These are phyloP conservation scores for Cupressus sempervirens DNA, from an alignment of 75 land plant genomes.

Conservation along the genomic window DNA sequence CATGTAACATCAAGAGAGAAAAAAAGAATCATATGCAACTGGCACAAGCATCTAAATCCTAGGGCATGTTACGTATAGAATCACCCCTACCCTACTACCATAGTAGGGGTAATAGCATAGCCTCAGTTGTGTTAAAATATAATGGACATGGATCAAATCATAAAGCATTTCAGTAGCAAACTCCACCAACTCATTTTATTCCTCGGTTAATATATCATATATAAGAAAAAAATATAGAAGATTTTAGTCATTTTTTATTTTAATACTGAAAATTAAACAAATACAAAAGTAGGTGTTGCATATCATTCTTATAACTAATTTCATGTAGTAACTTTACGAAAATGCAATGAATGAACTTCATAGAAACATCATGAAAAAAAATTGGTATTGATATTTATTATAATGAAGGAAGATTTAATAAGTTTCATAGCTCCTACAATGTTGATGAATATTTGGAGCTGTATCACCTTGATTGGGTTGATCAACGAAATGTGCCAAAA, in stretches of 20 bases:
- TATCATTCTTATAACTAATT: background rate
- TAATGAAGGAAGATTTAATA: background rate
- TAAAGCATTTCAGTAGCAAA: slow-evolving; percentile 79
- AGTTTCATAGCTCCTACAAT: background rate
- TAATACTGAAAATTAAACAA: no score
- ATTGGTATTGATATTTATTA: background rate
- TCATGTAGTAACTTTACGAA: background rate
- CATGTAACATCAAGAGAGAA: background rate
- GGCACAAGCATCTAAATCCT: no score
- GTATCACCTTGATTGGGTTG: background rate
- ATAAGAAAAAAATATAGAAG: background rate
- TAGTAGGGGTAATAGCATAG: no score
- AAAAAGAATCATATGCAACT: background rate
- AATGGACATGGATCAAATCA: slow-evolving; percentile 69
- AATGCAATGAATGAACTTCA: background rate
- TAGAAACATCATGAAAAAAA: no score
- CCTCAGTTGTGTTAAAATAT: slow-evolving; percentile 64
- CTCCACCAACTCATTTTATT: slow-evolving; percentile 72
- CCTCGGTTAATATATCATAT: slow-evolving; percentile 63
- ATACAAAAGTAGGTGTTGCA: background rate
- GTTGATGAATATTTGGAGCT: background rate
- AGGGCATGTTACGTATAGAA: no score
- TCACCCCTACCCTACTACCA: slow-evolving; percentile 67
- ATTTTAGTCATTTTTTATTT: background rate
- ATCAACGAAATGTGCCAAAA: background rate